These are phyloP conservation scores for Hexamita inflata DNA, from an alignment of 208 protist species.

Conservation along the genomic window DNA sequence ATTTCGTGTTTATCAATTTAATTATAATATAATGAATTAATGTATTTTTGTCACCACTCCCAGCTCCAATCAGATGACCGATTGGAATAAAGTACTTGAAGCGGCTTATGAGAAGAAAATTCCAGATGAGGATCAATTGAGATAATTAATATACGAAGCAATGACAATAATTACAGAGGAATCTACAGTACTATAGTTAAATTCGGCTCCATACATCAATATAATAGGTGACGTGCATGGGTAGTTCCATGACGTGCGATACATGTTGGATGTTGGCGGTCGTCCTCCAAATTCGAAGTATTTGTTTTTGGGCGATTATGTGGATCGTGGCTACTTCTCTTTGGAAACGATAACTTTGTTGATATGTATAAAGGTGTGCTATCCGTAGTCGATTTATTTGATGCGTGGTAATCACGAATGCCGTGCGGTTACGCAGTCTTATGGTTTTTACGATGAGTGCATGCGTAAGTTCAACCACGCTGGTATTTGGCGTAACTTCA, in stretches of 20 bases:
- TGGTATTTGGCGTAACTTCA: conserved; percentile 51
- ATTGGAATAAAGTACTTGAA: too few species aligned
- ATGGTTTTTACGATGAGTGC: conserved; percentile 39
- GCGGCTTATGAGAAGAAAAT: not conserved
- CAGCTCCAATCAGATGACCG: too few species aligned
- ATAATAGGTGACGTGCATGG: conserved; percentile 40
- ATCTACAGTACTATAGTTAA: conserved; percentile 1
- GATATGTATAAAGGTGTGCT: conserved; percentile 38
- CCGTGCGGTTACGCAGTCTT: conserved; percentile 37
- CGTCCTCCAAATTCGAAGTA: conserved; percentile 38
- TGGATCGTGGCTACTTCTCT: conserved; percentile 43
- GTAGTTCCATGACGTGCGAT: conserved; percentile 37
- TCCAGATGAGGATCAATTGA: not conserved
- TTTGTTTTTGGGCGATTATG: conserved; percentile 46
- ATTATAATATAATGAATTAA: too few species aligned
- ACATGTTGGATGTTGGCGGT: conserved; percentile 27
- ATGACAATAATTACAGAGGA: conserved; percentile 21
- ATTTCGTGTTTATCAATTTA: too few species aligned
- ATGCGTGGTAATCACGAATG: conserved; percentile 45
- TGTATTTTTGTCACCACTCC: too few species aligned
- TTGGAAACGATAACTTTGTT: conserved; percentile 38
- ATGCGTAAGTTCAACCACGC: conserved; percentile 33
- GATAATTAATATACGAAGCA: not conserved
- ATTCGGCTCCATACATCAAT: not conserved
- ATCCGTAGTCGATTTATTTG: conserved; percentile 35